phyloP scores from a whole-genome alignment of 106 monocot genomes.

The Dioscorea alata region DNA sequence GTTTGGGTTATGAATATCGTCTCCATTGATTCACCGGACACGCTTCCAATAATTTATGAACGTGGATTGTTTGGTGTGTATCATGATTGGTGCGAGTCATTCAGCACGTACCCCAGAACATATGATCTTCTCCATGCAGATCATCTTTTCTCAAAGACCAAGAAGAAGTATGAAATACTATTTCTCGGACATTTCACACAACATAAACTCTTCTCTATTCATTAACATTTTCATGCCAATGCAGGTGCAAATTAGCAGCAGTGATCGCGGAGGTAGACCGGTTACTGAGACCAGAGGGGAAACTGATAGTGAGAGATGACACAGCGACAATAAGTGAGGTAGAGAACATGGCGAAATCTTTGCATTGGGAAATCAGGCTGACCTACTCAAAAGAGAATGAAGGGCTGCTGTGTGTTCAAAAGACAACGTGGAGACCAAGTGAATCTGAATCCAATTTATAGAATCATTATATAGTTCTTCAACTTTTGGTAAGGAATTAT shows the following conservation, averaged over 20 bases:
- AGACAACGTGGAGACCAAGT: constrained; percentile 50
- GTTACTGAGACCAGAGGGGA: constrained; percentile 54
- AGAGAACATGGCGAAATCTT: constrained; percentile 35
- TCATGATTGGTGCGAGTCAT: constrained; percentile 80
- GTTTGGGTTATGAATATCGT: constrained; percentile 44
- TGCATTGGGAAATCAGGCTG: constrained; percentile 41
- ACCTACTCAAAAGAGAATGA: constrained; percentile 44
- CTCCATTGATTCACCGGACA: constrained; percentile 38
- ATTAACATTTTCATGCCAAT: not conserved
- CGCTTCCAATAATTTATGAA: constrained; percentile 43
- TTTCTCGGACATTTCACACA: too few relatives aligned
- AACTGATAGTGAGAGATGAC: constrained; percentile 50
- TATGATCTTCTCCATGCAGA: constrained; percentile 66
- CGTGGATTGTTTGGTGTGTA: constrained; percentile 50
- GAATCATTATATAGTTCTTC: too few relatives aligned
- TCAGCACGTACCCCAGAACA: constrained; percentile 82
- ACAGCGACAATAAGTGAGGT: constrained; percentile 36
- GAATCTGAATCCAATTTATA: too few relatives aligned
- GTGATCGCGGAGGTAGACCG: constrained; percentile 59
- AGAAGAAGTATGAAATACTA: constrained; percentile 19
- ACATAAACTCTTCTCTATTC: too few relatives aligned
- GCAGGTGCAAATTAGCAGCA: constrained; percentile 41
- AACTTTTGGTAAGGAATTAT: too few relatives aligned
- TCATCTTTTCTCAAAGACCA: constrained; percentile 57
- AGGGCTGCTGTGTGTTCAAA: constrained; percentile 48